A percentile compares a stretch with the other conserved stretches of the same genome.
Evolutionary conservation across 208 protist genomes (phyloP).

Genomic region (Acanthamoeba lenticulata): DNA sequence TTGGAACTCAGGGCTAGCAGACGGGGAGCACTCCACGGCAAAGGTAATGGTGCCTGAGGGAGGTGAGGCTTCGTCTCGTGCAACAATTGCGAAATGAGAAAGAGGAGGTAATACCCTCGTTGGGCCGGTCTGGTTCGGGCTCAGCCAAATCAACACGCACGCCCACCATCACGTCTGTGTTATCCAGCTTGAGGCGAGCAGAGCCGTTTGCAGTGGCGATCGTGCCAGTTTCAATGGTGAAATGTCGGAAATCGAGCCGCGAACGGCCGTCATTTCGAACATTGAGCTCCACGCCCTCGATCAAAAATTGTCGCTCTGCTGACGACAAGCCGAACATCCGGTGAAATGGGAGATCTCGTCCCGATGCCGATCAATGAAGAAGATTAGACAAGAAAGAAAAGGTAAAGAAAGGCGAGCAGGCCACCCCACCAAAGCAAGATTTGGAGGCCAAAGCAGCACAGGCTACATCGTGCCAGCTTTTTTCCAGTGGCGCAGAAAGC

Average conservation of each 20-base stretch:
- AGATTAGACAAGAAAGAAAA: too few species aligned
- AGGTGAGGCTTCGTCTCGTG: too few species aligned
- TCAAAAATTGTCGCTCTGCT: constrained; percentile 70
- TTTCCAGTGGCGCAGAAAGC: background rate
- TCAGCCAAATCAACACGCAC: constrained; percentile 73
- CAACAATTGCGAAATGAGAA: background rate
- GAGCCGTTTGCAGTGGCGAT: constrained; percentile 73
- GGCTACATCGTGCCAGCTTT: background rate
- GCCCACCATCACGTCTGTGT: constrained; percentile 80
- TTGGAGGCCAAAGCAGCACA: background rate
- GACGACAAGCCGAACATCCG: constrained; percentile 70
- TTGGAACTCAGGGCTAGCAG: constrained; percentile 77
- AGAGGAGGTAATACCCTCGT: background rate
- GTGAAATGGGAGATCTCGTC: background rate
- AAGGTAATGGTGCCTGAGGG: background rate
- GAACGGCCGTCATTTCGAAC: constrained; percentile 72
- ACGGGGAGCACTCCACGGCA: constrained; percentile 67
- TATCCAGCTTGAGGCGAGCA: constrained; percentile 64
- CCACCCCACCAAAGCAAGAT: too few species aligned
- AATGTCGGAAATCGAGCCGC: constrained; percentile 73
- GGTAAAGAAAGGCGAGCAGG: too few species aligned
- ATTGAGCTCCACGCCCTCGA: constrained; percentile 68
- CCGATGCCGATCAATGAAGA: too few species aligned
- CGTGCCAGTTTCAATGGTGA: constrained; percentile 71
- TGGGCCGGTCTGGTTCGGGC: background rate